phyloP scores from a whole-genome alignment of 179 eudicot genomes.

The Heliamphora pulchella region DNA sequence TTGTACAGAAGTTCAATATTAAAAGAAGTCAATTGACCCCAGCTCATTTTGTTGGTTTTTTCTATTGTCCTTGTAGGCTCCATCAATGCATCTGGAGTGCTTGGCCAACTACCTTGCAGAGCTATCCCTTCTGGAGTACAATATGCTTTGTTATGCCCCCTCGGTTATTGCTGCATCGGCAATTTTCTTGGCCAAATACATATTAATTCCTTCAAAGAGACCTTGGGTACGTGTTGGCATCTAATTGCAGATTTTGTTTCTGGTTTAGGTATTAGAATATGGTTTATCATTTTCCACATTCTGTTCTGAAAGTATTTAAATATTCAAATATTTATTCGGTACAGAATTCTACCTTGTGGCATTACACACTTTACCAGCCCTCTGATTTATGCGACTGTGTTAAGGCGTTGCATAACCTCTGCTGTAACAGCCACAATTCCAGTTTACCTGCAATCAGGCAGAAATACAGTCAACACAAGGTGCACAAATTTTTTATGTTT shows the following conservation, averaged over 20 bases:
- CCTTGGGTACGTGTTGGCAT: conserved; percentile 50
- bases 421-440: conserved; percentile 44
- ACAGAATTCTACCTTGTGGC: conserved; percentile 63
- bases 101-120: conserved; percentile 64
- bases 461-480: conserved; percentile 87
- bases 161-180: conserved; percentile 69
- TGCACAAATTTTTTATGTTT: conserved; percentile 12
- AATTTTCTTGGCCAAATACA: conserved; percentile 53
- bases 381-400: conserved; percentile 60
- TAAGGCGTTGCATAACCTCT: conserved; percentile 55
- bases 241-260: background rate
- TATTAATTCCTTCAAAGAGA: conserved; percentile 42
- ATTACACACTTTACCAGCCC: conserved; percentile 73
- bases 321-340: background rate
- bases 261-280: background rate
- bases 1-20: background rate
- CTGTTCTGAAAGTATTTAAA: background rate
- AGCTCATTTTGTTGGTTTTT: background rate
- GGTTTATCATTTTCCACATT: background rate
- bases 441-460: conserved; percentile 76
- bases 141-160: conserved; percentile 62
- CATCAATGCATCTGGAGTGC: conserved; percentile 59
- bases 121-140: conserved; percentile 63
- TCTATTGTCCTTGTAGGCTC: conserved; percentile 26
- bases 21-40: background rate